Evolutionary conservation across 2,329 filamentous ascomycete species (phyloP), one percentile per base, ranked within the genome.

Genomic region (Penicillium sp.): DNA sequence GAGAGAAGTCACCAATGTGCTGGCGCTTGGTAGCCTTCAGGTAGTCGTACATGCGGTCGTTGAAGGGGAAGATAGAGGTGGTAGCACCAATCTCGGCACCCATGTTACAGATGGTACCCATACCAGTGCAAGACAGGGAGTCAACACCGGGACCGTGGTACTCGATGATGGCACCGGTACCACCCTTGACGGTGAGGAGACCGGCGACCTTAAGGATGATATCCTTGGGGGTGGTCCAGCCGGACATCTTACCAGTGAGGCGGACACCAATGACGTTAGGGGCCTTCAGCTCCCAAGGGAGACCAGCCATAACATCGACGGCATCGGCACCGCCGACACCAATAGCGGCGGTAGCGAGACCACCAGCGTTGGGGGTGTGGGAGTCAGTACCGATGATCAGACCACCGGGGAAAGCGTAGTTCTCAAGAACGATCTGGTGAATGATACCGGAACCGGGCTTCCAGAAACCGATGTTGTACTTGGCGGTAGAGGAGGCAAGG

Each of bases 381-480:
- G 92, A 96, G 78, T 97, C 93, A 69, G 93, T 97, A 77, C 94
- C 94, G 75, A 97, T 97, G 75, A 99, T 87, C 59, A 99, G 86
- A 86, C 89, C 93, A 85, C 94, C 94, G 66, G 94, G 94, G 89
- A 97, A 97, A 77, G 93, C 93, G 78, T 97, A 97, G 85, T 97
- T 97, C 83, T 99, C 94, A 59, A 97, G 86, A 64, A 97, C 81
- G 74, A 97, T 97, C 84, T 97, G 94, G 83, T 99, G 94, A 71
- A 99, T 99, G 77, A 97, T 99, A 85, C 94, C 94, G 76, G 93
- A 97, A 70, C 94, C 94, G 66, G 94, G 94, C 79, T 86, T 91
- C 94, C 94, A 99, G 89, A 97, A 97, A 83, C 94, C 94, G 78
- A 97, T 97, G 85, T 97, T 93, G 85, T 97, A 99, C 84, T 97